Evolutionary conservation across 257 asterid genomes (phyloP).

Genomic region (Petrea volubilis): DNA sequence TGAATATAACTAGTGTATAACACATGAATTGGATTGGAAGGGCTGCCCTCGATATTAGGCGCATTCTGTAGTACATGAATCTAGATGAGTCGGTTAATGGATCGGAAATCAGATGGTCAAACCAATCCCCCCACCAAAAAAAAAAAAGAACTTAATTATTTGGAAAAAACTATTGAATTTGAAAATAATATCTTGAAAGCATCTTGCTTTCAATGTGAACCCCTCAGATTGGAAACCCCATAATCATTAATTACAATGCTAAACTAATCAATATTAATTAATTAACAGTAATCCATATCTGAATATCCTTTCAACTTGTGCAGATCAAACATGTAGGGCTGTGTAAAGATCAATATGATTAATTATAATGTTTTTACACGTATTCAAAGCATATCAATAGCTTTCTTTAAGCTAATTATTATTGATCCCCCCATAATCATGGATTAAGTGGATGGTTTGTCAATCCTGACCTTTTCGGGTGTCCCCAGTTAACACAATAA

Average conservation of each 20-base stretch:
- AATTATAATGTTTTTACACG: constrained; percentile 30
- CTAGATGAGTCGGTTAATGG: too few species aligned
- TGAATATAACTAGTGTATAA: too few species aligned
- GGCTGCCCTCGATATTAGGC: too few species aligned
- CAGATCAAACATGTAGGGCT: not conserved
- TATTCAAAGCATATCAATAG: constrained; percentile 26
- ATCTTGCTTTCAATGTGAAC: constrained; percentile 17
- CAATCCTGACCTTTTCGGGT: constrained; percentile 20
- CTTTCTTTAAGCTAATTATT: constrained; percentile 13
- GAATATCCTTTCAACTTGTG: not conserved
- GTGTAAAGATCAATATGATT: not conserved
- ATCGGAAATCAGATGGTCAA: too few species aligned
- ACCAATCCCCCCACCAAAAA: too few species aligned
- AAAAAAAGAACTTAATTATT: too few species aligned
- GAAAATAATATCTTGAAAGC: not conserved
- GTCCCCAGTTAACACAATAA: constrained; percentile 4
- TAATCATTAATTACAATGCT: not conserved
- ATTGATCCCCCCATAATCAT: constrained; percentile 19
- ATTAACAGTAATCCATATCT: not conserved
- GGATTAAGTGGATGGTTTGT: constrained; percentile 27
- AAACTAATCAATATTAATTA: not conserved
- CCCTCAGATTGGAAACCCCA: constrained; percentile 21
- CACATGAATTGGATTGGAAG: too few species aligned
- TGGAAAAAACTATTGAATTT: too few species aligned
- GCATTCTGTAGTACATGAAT: too few species aligned